A percentile compares a stretch with the other conserved stretches of the same genome.
Conservation (phyloP, 106 monocot genomes). For the Dendrobium catenatum region DNA sequence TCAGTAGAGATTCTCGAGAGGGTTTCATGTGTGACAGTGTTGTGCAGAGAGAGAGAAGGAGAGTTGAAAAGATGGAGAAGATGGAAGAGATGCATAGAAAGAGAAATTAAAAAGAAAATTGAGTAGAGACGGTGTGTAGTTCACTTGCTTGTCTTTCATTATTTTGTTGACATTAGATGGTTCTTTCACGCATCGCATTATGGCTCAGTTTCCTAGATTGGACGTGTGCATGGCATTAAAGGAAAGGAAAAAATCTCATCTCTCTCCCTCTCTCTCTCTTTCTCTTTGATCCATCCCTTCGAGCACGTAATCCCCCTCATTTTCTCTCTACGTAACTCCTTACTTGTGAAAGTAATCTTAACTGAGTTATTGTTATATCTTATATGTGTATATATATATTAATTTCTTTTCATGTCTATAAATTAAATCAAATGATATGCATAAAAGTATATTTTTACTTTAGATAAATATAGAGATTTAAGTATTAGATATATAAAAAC, state of each 20-base stretch:
- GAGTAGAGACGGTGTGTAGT: neutral
- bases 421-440: neutral
- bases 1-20: slow-evolving; percentile 35
- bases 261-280: too few species aligned
- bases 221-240: slow-evolving; percentile 79
- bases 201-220: slow-evolving; percentile 52
- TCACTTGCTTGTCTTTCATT: slow-evolving; percentile 4
- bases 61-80: neutral
- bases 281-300: too few species aligned
- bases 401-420: too few species aligned
- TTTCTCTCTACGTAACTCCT: neutral
- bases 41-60: neutral
- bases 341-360: too few species aligned
- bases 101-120: neutral
- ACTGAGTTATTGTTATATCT: neutral
- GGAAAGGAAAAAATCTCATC: neutral
- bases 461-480: too few species aligned
- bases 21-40: slow-evolving; percentile 10
- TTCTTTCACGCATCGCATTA: slow-evolving; percentile 10
- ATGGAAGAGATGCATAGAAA: neutral
- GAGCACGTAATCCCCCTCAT: neutral
- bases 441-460: too few species aligned
- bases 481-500: too few species aligned
- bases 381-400: neutral
- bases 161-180: neutral